A percentile compares a stretch with the other conserved stretches of the same genome.
These are phyloP conservation scores for Scedosporium boydii DNA, from an alignment of 2,329 filamentous ascomycete genomes.

Conservation along the genomic window DNA sequence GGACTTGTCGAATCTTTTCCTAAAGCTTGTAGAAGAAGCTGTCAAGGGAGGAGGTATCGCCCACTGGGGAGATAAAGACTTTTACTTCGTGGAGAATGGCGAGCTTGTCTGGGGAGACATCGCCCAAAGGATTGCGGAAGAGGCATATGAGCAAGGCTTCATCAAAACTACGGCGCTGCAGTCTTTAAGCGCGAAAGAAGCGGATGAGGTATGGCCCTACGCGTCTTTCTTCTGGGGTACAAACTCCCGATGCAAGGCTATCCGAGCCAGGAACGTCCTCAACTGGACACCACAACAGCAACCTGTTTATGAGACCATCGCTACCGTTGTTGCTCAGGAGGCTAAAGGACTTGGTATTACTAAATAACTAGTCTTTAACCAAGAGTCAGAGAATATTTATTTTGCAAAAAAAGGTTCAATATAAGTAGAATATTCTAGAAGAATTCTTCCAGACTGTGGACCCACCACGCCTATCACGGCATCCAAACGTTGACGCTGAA, in stretches of 20 bases:
- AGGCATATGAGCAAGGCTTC: slow-evolving; percentile 41
- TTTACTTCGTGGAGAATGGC: slow-evolving; percentile 58
- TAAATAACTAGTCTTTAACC: too few relatives aligned
- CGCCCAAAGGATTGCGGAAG: slow-evolving; percentile 43
- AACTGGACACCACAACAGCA: slow-evolving; percentile 31
- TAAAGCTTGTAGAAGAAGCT: slow-evolving; percentile 34
- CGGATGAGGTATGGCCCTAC: slow-evolving; percentile 11
- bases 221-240: slow-evolving; percentile 21
- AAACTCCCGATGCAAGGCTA: slow-evolving; percentile 34
- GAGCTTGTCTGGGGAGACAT: slow-evolving; percentile 55
- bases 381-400: too few relatives aligned
- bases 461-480: too few relatives aligned
- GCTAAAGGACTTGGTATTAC: too few relatives aligned
- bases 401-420: too few relatives aligned
- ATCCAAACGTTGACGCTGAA: too few relatives aligned
- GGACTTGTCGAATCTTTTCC: slow-evolving; percentile 35
- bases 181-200: too few relatives aligned
- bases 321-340: too few relatives aligned
- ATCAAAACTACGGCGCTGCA: slow-evolving; percentile 11
- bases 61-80: slow-evolving; percentile 49
- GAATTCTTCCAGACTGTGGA: too few relatives aligned
- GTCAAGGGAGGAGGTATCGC: slow-evolving; percentile 36
- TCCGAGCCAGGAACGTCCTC: slow-evolving; percentile 33
- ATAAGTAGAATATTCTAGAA: too few relatives aligned
- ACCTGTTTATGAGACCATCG: too few relatives aligned